phyloP scores from a whole-genome alignment of 768 basidiomycete genomes.

The Russula compacta region DNA sequence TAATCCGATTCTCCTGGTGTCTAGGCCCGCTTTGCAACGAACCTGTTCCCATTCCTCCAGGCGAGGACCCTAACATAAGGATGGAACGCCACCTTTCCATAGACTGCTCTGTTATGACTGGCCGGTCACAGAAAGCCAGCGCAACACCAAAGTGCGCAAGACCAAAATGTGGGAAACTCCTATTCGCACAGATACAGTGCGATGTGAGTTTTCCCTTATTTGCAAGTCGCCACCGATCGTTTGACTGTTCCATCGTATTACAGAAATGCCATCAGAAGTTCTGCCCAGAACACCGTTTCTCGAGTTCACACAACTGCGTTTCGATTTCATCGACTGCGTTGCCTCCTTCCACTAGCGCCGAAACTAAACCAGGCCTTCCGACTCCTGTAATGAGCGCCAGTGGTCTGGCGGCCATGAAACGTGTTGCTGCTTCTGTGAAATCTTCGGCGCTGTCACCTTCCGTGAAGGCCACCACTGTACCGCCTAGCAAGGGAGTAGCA shows the following conservation, averaged over 20 bases:
- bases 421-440: conserved; percentile 5
- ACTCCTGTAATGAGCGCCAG: conserved; percentile 22
- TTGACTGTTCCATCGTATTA: not conserved
- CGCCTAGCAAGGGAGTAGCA: conserved; percentile 18
- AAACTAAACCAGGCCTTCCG: conserved; percentile 17
- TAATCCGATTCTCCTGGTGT: not conserved
- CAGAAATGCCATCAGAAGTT: conserved; percentile 67
- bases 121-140: conserved; percentile 39
- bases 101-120: conserved; percentile 64
- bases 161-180: conserved; percentile 58
- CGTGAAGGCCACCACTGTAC: conserved; percentile 26
- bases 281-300: conserved; percentile 74
- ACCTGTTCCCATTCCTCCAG: conserved; percentile 65
- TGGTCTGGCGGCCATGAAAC: conserved; percentile 27
- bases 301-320: conserved; percentile 56
- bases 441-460: conserved; percentile 13
- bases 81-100: conserved; percentile 68
- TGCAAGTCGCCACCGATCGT: not conserved
- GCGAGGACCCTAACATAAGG: conserved; percentile 70
- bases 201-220: conserved; percentile 39
- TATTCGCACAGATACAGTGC: conserved; percentile 69
- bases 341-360: conserved; percentile 9
- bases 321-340: conserved; percentile 19
- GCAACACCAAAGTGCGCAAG: conserved; percentile 51
- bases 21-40: conserved; percentile 68